Conservation (phyloP, 2,329 filamentous ascomycete species). For the Colletotrichum lindemuthianum region DNA sequence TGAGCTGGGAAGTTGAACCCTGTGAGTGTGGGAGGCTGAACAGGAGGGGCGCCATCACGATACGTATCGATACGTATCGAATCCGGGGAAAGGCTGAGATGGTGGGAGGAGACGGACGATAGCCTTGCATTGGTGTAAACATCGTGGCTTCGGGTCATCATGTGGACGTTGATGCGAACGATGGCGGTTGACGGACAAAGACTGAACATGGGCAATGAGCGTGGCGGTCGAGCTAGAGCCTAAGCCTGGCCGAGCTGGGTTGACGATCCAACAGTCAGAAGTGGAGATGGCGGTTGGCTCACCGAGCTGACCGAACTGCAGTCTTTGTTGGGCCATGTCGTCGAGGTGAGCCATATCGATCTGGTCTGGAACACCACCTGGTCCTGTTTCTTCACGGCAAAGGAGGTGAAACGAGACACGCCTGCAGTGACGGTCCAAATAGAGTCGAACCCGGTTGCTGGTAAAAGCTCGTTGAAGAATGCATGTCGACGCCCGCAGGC, state of each 20-base stretch:
- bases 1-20: slow-evolving; percentile 10
- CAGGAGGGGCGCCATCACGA: slow-evolving; percentile 30
- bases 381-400: not conserved
- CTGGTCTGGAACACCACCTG: not conserved
- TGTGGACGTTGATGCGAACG: not conserved
- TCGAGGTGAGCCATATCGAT: not conserved
- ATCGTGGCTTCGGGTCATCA: not conserved
- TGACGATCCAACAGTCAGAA: not conserved
- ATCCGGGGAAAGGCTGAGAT: slow-evolving; percentile 35
- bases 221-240: not conserved
- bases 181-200: not conserved
- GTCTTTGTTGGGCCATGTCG: not conserved
- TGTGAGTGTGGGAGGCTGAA: slow-evolving; percentile 19
- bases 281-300: slow-evolving; percentile 15
- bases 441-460: slow-evolving; percentile 3
- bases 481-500: slow-evolving; percentile 22
- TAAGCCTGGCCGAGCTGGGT: not conserved
- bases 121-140: slow-evolving; percentile 26
- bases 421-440: not conserved
- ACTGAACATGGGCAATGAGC: not conserved
- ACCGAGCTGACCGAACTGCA: slow-evolving; percentile 26
- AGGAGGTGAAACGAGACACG: not conserved
- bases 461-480: slow-evolving; percentile 4
- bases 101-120: slow-evolving; percentile 6
- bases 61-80: slow-evolving; percentile 35